phyloP scores from a whole-genome alignment of 2,329 filamentous ascomycete species.

The Cladophialophora yegresii region DNA sequence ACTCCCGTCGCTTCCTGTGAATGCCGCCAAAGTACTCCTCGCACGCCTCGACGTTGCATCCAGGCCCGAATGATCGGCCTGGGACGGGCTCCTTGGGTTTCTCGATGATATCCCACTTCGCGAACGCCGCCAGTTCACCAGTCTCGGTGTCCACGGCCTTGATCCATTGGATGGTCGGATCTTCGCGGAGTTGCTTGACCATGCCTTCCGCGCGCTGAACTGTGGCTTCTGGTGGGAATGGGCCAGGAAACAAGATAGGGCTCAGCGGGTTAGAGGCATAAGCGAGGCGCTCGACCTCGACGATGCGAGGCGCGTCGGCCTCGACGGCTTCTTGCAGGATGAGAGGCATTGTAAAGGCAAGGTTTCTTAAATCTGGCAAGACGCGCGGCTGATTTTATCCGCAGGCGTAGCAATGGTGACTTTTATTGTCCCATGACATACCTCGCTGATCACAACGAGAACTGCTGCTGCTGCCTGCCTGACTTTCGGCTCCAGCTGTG shows the following conservation, averaged over 20 bases:
- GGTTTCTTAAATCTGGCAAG: background rate
- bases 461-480: slow-evolving; percentile 4
- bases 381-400: too few species aligned
- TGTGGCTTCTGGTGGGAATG: slow-evolving; percentile 37
- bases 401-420: background rate
- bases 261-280: slow-evolving; percentile 32
- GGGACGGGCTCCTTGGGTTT: slow-evolving; percentile 1
- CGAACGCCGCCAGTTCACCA: slow-evolving; percentile 52
- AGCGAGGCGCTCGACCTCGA: slow-evolving; percentile 26
- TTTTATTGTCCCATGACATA: background rate
- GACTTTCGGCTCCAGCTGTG: background rate
- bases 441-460: background rate
- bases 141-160: slow-evolving; percentile 52
- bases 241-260: slow-evolving; percentile 35
- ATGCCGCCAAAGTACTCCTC: slow-evolving; percentile 52
- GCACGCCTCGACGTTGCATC: slow-evolving; percentile 50
- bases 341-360: slow-evolving; percentile 22
- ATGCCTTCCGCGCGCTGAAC: slow-evolving; percentile 49
- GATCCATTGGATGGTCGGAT: slow-evolving; percentile 49
- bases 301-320: slow-evolving; percentile 23
- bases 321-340: slow-evolving; percentile 22
- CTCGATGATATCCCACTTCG: slow-evolving; percentile 48
- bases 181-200: slow-evolving; percentile 37
- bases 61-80: slow-evolving; percentile 42
- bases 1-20: slow-evolving; percentile 47